A percentile compares a stretch with the other conserved stretches of the same genome.
Evolutionary conservation across 805 yeast species (phyloP).

Genomic region (Myxozyma geophila): DNA sequence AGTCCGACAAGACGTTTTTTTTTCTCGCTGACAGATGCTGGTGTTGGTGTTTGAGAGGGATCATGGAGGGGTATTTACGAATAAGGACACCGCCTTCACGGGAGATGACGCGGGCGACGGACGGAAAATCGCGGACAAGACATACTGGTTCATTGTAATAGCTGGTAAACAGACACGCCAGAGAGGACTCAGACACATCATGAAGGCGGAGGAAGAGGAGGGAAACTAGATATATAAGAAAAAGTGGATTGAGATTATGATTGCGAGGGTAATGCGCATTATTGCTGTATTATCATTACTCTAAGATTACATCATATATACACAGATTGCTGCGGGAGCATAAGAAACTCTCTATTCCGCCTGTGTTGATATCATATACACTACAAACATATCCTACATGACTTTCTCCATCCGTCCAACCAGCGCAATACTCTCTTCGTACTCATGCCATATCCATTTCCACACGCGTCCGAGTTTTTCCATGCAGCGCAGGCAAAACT

Average conservation of each 20-base stretch:
- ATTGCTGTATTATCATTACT: no score
- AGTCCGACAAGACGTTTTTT: background rate
- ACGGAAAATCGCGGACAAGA: background rate
- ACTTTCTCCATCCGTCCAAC: slow-evolving; percentile 30
- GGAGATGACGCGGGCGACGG: background rate
- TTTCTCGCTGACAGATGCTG: background rate
- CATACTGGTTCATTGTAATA: background rate
- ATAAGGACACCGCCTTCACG: background rate
- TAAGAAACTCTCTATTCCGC: no score
- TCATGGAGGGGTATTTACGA: background rate
- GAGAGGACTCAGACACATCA: background rate
- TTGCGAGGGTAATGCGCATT: no score
- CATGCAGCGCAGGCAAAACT: slow-evolving; percentile 23
- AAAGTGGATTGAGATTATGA: no score
- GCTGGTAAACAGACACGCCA: no score
- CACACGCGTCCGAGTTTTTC: slow-evolving; percentile 18
- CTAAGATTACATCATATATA: no score
- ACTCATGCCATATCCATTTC: slow-evolving; percentile 24
- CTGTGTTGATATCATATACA: no score
- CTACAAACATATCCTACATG: slow-evolving; percentile 2
- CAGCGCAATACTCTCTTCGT: slow-evolving; percentile 29
- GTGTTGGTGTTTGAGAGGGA: background rate
- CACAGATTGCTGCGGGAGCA: no score
- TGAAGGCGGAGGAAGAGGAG: no score
- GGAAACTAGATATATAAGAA: no score